phyloP scores from a whole-genome alignment of 345 rosid genomes.

The Rhizophora apiculata region DNA sequence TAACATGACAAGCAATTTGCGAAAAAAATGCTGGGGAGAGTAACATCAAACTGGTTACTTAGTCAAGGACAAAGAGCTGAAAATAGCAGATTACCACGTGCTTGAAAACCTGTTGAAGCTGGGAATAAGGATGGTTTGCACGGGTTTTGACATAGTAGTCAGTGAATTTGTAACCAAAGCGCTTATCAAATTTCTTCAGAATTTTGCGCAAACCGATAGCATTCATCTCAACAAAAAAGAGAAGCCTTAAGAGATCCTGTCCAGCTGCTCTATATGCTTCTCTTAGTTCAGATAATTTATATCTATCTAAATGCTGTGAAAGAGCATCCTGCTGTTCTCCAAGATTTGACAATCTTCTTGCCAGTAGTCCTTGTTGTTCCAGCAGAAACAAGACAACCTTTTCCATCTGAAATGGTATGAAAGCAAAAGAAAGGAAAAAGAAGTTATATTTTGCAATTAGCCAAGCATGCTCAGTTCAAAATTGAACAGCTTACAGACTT shows the following conservation, averaged over 20 bases:
- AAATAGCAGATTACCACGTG: conserved; percentile 69
- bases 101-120: conserved; percentile 96
- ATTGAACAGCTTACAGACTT: too few relatives aligned
- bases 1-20: background rate
- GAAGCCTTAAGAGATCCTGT: conserved; percentile 70
- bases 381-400: conserved; percentile 81
- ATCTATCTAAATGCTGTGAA: conserved; percentile 58
- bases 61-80: background rate
- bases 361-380: conserved; percentile 87
- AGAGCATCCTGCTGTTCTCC: conserved; percentile 63
- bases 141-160: conserved; percentile 90
- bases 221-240: conserved; percentile 77
- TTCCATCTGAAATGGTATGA: conserved; percentile 61
- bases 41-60: background rate
- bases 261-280: conserved; percentile 79
- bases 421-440: background rate
- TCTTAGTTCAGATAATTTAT: conserved; percentile 52
- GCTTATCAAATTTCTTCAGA: conserved; percentile 90
- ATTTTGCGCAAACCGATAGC: conserved; percentile 92
- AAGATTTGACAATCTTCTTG: conserved; percentile 58
- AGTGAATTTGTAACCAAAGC: conserved; percentile 84
- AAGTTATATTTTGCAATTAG: background rate
- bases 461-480: background rate
- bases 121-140: conserved; percentile 96
- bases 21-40: background rate